phyloP scores from a whole-genome alignment of 2,329 filamentous ascomycete species.

The Arthrobotrys musiformis region DNA sequence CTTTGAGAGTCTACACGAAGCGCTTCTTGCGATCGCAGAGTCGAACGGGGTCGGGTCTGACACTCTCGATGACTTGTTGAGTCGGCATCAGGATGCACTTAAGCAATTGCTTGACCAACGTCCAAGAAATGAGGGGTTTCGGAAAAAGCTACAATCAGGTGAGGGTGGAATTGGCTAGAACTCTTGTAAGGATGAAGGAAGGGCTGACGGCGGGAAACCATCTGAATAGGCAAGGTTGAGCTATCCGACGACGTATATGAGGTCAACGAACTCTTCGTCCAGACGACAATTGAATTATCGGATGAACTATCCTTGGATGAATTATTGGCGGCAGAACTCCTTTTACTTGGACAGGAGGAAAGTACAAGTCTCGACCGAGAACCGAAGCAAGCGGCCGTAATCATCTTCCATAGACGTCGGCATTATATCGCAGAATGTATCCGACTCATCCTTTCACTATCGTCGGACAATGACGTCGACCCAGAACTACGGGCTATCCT shows the following conservation, averaged over 20 bases:
- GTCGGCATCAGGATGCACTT: conserved; percentile 41
- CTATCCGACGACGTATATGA: conserved; percentile 78
- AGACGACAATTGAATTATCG: conserved; percentile 81
- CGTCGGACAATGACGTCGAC: conserved; percentile 70
- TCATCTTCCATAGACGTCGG: conserved; percentile 87
- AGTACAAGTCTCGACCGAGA: conserved; percentile 76
- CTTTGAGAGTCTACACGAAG: conserved; percentile 85
- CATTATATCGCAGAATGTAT: conserved; percentile 85
- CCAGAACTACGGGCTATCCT: conserved; percentile 68
- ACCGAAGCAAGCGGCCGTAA: conserved; percentile 79
- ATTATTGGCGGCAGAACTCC: conserved; percentile 79
- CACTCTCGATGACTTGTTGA: conserved; percentile 42
- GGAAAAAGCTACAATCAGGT: conserved; percentile 77
- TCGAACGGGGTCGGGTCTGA: conserved; percentile 64
- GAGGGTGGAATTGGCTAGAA: conserved; percentile 59
- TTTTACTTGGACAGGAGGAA: conserved; percentile 78
- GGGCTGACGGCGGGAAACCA: conserved; percentile 14
- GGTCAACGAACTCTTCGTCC: conserved; percentile 87
- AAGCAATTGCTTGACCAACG: conserved; percentile 43
- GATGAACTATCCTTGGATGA: conserved; percentile 93
- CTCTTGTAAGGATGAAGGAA: background rate
- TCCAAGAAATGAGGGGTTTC: conserved; percentile 77
- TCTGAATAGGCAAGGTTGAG: conserved; percentile 74
- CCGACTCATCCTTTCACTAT: conserved; percentile 77
- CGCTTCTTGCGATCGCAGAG: conserved; percentile 80